Conservation (phyloP, 73 alveolate genomes). For the Symbiodinium natans region DNA sequence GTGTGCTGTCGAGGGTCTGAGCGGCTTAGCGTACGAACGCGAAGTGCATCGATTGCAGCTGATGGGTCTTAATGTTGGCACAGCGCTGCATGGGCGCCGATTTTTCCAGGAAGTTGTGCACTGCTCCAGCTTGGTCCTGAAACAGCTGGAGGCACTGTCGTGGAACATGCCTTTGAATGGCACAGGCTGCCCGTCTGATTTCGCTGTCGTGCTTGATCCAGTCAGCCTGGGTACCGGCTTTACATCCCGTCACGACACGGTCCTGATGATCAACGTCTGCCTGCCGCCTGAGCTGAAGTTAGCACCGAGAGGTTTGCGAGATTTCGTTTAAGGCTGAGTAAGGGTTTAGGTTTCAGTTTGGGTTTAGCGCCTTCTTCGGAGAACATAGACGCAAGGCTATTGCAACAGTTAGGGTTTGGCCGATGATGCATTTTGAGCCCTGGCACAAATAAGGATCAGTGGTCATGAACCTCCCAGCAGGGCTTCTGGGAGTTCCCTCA, state of each 20-base stretch:
- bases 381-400: too few relatives aligned
- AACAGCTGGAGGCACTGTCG: not conserved
- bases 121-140: not conserved
- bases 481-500: too few relatives aligned
- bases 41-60: not conserved
- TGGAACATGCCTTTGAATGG: not conserved
- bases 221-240: conserved; percentile 12
- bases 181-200: not conserved
- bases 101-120: not conserved
- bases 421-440: too few relatives aligned
- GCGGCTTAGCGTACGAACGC: conserved; percentile 10
- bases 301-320: too few relatives aligned
- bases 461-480: too few relatives aligned
- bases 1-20: conserved; percentile 9
- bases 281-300: too few relatives aligned
- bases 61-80: not conserved
- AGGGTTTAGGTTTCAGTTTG: too few relatives aligned
- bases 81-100: not conserved
- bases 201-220: not conserved
- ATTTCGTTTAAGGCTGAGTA: too few relatives aligned
- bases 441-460: too few relatives aligned
- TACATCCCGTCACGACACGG: conserved; percentile 26
- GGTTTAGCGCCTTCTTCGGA: too few relatives aligned
- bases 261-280: not conserved
- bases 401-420: too few relatives aligned